Evolutionary conservation across 805 yeast species (phyloP).

Genomic region (Zygoascus tannicola): DNA sequence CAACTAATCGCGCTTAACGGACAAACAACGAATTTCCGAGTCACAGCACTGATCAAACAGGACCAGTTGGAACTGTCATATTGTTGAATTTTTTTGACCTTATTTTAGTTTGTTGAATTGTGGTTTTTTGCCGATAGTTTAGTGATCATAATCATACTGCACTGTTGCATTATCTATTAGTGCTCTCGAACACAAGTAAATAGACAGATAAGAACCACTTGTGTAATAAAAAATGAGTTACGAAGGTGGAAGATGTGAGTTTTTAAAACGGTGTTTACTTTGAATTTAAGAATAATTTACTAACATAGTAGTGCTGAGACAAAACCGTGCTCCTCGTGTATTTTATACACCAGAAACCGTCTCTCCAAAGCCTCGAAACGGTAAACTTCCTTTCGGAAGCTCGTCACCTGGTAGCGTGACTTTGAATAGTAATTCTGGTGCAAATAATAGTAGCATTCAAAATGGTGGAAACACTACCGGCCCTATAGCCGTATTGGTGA

Average conservation of each 20-base stretch:
- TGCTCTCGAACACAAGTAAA: too few relatives aligned
- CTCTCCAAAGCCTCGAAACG: slow-evolving; percentile 1
- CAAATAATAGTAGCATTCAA: background rate
- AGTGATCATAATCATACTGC: too few relatives aligned
- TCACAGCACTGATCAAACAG: too few relatives aligned
- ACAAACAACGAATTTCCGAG: too few relatives aligned
- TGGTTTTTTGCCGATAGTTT: too few relatives aligned
- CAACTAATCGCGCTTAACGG: too few relatives aligned
- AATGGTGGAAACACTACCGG: slow-evolving; percentile 4
- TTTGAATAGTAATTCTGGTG: background rate
- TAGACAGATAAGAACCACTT: too few relatives aligned
- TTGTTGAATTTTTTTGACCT: too few relatives aligned
- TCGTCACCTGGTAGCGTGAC: background rate
- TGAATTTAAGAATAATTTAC: background rate
- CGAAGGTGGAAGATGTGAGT: background rate
- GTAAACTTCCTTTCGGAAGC: background rate
- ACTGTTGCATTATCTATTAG: too few relatives aligned
- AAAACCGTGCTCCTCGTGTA: slow-evolving; percentile 7
- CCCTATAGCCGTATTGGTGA: slow-evolving; percentile 24
- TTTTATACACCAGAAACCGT: slow-evolving; percentile 6
- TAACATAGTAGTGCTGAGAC: slow-evolving; percentile 5
- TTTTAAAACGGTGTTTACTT: too few relatives aligned
- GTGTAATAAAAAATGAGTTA: background rate
- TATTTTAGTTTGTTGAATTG: too few relatives aligned
- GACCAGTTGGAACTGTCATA: too few relatives aligned